Conservation (phyloP, 2,329 filamentous ascomycete genomes). For the Claviceps africana region DNA sequence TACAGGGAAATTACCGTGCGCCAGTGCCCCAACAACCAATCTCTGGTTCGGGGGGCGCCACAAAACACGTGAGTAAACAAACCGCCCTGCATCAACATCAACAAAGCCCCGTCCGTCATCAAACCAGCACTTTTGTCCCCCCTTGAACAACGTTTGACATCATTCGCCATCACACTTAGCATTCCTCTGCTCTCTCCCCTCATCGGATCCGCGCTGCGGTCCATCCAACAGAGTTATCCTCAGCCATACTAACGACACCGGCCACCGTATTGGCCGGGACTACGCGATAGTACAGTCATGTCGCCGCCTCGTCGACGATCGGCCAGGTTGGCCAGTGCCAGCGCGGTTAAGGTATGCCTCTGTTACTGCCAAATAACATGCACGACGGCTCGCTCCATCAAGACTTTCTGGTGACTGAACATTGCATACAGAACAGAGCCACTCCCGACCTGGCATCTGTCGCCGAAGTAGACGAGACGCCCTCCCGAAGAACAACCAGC, state of each 20-base stretch:
- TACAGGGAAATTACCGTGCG: background rate
- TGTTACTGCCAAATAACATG: constrained; percentile 4
- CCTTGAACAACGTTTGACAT: constrained; percentile 8
- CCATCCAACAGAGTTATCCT: background rate
- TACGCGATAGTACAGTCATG: constrained; percentile 16
- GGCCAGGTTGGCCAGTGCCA: constrained; percentile 27
- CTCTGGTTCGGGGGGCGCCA: background rate
- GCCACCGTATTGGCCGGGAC: background rate
- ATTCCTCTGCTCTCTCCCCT: constrained; percentile 6
- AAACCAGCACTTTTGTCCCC: background rate
- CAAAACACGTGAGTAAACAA: constrained; percentile 13
- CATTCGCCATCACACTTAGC: constrained; percentile 4
- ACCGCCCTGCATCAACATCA: constrained; percentile 10
- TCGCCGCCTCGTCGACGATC: constrained; percentile 30
- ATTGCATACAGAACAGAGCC: constrained; percentile 15
- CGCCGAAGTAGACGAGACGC: constrained; percentile 28
- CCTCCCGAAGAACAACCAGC: constrained; percentile 14
- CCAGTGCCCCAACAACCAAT: background rate
- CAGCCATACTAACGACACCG: background rate
- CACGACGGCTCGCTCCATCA: background rate
- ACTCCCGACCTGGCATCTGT: constrained; percentile 26
- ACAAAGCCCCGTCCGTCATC: constrained; percentile 5
- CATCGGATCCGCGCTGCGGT: constrained; percentile 3
- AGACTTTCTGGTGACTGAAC: constrained; percentile 2
- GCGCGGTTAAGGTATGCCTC: constrained; percentile 22